Base-by-base conservation (phyloP, 2,329 filamentous ascomycete genomes). In the Cladosporium sp. region DNA sequence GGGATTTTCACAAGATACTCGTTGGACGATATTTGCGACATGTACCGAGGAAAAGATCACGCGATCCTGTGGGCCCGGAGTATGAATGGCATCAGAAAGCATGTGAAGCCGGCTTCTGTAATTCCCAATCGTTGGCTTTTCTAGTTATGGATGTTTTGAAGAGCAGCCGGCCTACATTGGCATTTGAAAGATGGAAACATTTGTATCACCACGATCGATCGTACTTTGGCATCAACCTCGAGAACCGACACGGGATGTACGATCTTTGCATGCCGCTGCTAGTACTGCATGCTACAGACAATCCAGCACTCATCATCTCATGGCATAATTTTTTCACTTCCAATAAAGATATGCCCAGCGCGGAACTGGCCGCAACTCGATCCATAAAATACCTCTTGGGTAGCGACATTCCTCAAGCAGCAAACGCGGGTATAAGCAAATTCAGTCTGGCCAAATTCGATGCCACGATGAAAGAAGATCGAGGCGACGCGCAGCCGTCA, bases 1-100 rank as follows among this genome's bases (percentile, higher is more conserved):
- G 63, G 8, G 61, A 57, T 4, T 65, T 84, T 0, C 82, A 83
- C 64, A 62, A 66, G 15, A 64, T 66, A 10, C 66, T 82, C 60
- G 71, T 84, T 52, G 70, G 71, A 34, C 65, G 77, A 39, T 64
- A 70, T 22, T 61, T 80, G 4, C 62, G 65, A 48, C 48, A 66
- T 56, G 57, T 65, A 64, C 62, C 66, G 24, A n/a, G 22, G 20
- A 1, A n/a, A 7, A 13, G 12, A n/a, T 3, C 15, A n/a, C 7
- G 28, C 2, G 7, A 6, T 15, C 17, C 22, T 6, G 8, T 17
- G 9, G 17, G 2, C 2, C 63, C 58, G 45, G 45, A 49, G 24
- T 37, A 47, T 10, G 20, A 70, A 61, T 61, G 70, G 70, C 53
- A 77, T 58, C 36, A 65, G 49, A 48, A 56, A 15, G 47, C 69